These are phyloP conservation scores for Colletotrichum shisoi DNA, from an alignment of 2,329 filamentous ascomycete species.

Conservation along the genomic window DNA sequence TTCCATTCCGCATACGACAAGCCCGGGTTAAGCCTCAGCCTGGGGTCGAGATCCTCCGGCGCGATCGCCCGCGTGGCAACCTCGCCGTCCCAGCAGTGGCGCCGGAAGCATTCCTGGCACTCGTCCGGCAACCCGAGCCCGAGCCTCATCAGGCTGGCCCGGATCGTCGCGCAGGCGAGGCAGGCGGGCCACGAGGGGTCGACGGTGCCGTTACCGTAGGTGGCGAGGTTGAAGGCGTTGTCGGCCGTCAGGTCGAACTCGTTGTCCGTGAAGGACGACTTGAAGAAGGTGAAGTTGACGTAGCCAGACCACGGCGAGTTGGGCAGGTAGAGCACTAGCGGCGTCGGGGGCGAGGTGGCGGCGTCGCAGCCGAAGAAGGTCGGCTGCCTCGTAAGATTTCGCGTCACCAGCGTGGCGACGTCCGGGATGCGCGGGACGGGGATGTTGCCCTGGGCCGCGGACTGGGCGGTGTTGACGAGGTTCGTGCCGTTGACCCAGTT, in stretches of 20 bases:
- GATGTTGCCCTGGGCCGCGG: slow-evolving; percentile 43
- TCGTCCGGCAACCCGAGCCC: slow-evolving; percentile 40
- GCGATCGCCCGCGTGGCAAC: slow-evolving; percentile 33
- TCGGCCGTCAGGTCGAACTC: slow-evolving; percentile 43
- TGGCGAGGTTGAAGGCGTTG: slow-evolving; percentile 83
- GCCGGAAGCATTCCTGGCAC: slow-evolving; percentile 43
- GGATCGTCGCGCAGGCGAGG: slow-evolving; percentile 81
- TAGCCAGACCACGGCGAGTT: slow-evolving; percentile 46
- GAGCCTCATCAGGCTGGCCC: slow-evolving; percentile 65
- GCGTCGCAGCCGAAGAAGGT: slow-evolving; percentile 46
- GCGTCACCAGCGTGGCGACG: slow-evolving; percentile 43
- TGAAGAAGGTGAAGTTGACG: slow-evolving; percentile 43
- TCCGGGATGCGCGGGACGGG: slow-evolving; percentile 45
- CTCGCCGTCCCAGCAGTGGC: slow-evolving; percentile 44
- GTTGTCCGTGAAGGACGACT: slow-evolving; percentile 42
- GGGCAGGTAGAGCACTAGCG: slow-evolving; percentile 45
- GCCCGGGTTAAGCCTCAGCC: slow-evolving; percentile 40
- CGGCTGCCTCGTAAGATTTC: slow-evolving; percentile 43
- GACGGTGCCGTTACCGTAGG: slow-evolving; percentile 76
- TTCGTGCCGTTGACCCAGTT: slow-evolving; percentile 45
- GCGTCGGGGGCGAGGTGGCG: slow-evolving; percentile 29
- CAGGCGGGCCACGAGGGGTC: slow-evolving; percentile 78
- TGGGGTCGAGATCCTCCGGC: slow-evolving; percentile 39
- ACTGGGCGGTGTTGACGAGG: slow-evolving; percentile 38
- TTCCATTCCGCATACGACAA: slow-evolving; percentile 44